These are phyloP conservation scores for Penicillium verhagenii DNA, from an alignment of 495 filamentous ascomycete species.

Conservation along the genomic window DNA sequence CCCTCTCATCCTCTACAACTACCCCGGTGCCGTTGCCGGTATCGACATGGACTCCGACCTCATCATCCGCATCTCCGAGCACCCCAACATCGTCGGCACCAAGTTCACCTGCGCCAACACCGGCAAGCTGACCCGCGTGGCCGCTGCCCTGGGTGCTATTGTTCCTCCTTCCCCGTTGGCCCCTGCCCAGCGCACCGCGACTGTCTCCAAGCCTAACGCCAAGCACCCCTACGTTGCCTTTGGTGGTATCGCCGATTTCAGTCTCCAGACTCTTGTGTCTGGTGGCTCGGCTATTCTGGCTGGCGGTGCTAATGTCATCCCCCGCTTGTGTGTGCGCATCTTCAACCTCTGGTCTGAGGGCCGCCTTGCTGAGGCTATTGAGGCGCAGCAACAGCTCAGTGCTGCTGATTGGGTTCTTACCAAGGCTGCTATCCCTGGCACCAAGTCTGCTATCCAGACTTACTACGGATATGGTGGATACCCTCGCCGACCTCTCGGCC, in stretches of 20 bases:
- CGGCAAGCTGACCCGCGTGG: conserved; percentile 83
- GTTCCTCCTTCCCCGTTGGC: conserved; percentile 50
- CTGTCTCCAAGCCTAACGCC: conserved; percentile 36
- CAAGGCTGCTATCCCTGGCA: conserved; percentile 81
- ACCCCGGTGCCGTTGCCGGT: conserved; percentile 85
- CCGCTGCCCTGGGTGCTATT: conserved; percentile 71
- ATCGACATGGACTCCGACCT: conserved; percentile 92
- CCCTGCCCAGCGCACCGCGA: conserved; percentile 24
- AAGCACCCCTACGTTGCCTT: conserved; percentile 77
- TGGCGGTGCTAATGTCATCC: conserved; percentile 83
- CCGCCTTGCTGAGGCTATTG: conserved; percentile 69
- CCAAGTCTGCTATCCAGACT: conserved; percentile 78
- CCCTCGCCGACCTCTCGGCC: conserved; percentile 70
- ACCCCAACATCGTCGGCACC: conserved; percentile 82
- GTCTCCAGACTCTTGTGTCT: conserved; percentile 74
- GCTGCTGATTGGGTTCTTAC: conserved; percentile 84
- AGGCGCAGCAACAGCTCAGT: conserved; percentile 67
- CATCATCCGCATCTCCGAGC: conserved; percentile 74
- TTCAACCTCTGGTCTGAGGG: conserved; percentile 76
- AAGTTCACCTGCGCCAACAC: conserved; percentile 93
- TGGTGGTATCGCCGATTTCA: conserved; percentile 86
- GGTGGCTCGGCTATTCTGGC: conserved; percentile 85
- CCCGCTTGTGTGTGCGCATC: conserved; percentile 77
- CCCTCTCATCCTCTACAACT: conserved; percentile 86
- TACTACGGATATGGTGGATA: conserved; percentile 85